phyloP scores from a whole-genome alignment of 2,329 filamentous ascomycete species.

The Lasiodiplodia hormozganensis region DNA sequence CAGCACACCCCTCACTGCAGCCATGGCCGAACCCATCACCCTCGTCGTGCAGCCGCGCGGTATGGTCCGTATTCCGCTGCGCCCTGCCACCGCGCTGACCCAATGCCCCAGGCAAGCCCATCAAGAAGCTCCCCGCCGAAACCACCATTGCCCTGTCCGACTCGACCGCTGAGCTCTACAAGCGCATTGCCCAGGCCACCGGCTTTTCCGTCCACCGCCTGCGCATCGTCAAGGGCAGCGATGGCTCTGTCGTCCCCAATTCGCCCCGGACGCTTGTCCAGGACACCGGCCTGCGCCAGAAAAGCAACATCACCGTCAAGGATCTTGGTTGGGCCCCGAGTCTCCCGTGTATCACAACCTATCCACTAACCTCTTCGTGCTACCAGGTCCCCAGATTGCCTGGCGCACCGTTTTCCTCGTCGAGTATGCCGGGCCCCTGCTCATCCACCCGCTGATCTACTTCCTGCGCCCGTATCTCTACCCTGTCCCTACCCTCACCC shows the following conservation, averaged over 20 bases:
- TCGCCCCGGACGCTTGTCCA: constrained; percentile 59
- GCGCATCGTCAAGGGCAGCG: constrained; percentile 69
- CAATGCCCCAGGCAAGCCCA: constrained; percentile 62
- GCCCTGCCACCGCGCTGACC: constrained; percentile 10
- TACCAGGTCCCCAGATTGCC: constrained; percentile 79
- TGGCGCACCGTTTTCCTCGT: constrained; percentile 95
- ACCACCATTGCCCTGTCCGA: constrained; percentile 60
- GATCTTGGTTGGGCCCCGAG: constrained; percentile 73
- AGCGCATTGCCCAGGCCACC: constrained; percentile 61
- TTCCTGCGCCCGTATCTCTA: constrained; percentile 65
- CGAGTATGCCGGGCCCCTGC: constrained; percentile 90
- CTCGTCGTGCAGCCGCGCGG: constrained; percentile 55
- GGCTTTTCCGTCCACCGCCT: constrained; percentile 65
- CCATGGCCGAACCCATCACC: constrained; percentile 47
- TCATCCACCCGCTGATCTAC: constrained; percentile 81
- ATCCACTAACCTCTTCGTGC: neutral
- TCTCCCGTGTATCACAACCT: constrained; percentile 23
- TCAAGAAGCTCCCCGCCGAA: constrained; percentile 65
- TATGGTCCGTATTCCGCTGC: constrained; percentile 34
- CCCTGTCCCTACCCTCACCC: constrained; percentile 32
- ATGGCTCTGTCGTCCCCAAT: constrained; percentile 65
- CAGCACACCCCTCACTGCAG: neutral
- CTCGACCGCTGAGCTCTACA: constrained; percentile 63
- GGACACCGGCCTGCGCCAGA: constrained; percentile 63
- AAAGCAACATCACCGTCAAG: constrained; percentile 79